These are phyloP conservation scores for Dittrichia graveolens DNA, from an alignment of 129 eudicot genomes.

Conservation along the genomic window DNA sequence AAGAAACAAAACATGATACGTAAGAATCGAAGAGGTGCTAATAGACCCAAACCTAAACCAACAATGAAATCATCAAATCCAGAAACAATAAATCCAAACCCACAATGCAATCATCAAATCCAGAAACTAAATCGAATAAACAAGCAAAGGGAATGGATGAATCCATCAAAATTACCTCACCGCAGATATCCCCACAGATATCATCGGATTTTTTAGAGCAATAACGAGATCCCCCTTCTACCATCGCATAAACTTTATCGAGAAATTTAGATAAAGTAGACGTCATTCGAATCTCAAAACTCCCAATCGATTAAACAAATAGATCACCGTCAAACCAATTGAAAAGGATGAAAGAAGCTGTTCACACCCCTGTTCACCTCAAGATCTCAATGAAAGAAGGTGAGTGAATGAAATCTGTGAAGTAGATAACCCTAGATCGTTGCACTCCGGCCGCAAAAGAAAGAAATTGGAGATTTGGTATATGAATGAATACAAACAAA, in stretches of 20 bases:
- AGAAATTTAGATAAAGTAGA: constrained; percentile 43
- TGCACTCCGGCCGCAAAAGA: constrained; percentile 12
- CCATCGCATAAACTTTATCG: constrained; percentile 60
- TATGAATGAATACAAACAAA: constrained; percentile 16
- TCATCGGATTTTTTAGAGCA: constrained; percentile 85
- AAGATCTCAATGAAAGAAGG: constrained; percentile 15
- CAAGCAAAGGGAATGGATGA: background rate
- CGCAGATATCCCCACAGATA: constrained; percentile 71
- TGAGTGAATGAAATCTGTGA: constrained; percentile 11
- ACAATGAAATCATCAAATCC: constrained; percentile 21
- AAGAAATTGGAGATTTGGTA: constrained; percentile 7
- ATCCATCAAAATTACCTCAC: constrained; percentile 47
- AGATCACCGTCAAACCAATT: constrained; percentile 23
- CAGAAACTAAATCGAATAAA: background rate
- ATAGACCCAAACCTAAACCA: background rate
- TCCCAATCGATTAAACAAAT: constrained; percentile 6
- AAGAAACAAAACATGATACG: background rate
- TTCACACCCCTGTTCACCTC: background rate
- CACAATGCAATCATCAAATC: constrained; percentile 26
- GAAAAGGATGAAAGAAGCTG: constrained; percentile 9
- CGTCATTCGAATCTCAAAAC: constrained; percentile 30
- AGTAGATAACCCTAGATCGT: constrained; percentile 41
- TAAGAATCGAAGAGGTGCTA: background rate
- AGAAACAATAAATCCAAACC: constrained; percentile 8
- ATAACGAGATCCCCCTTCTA: constrained; percentile 91